A percentile compares a stretch with the other conserved stretches of the same genome.
Evolutionary conservation across 1,284 basidiomycete species (phyloP).

Genomic region (Phylloboletellus chloephorus): DNA sequence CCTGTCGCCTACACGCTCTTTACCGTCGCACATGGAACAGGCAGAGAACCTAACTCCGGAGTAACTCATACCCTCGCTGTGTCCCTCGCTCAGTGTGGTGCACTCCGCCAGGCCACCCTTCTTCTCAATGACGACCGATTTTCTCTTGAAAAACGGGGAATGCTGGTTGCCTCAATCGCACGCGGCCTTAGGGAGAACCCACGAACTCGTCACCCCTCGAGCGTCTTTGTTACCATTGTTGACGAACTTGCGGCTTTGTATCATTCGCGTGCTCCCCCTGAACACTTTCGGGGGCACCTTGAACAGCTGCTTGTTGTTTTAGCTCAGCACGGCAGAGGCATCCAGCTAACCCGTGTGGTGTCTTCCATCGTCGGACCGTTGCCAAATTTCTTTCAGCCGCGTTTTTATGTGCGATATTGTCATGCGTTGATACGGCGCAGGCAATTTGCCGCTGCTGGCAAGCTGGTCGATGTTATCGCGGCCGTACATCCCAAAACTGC

Average conservation of each 20-base stretch:
- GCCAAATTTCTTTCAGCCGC: conserved; percentile 20
- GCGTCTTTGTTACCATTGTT: conserved; percentile 12
- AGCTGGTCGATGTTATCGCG: conserved; percentile 13
- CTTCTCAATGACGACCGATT: conserved; percentile 15
- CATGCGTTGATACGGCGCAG: conserved; percentile 15
- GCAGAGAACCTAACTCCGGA: conserved; percentile 1
- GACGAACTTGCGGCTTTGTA: conserved; percentile 24
- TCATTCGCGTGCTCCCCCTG: conserved; percentile 18
- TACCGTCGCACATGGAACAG: conserved; percentile 2
- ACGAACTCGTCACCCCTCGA: conserved; percentile 7
- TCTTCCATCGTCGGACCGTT: conserved; percentile 16
- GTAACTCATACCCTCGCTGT: conserved; percentile 14
- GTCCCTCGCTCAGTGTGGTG: conserved; percentile 18
- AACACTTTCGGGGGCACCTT: conserved; percentile 27
- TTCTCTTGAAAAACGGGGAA: conserved; percentile 17
- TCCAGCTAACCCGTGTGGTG: conserved; percentile 17
- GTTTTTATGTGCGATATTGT: conserved; percentile 25
- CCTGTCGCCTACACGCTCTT: conserved; percentile 22
- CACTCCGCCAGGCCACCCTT: conserved; percentile 11
- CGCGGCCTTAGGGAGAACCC: conserved; percentile 17
- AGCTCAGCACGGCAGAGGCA: conserved; percentile 19
- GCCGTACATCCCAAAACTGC: conserved; percentile 10
- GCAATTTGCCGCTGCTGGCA: conserved; percentile 17
- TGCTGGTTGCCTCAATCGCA: conserved; percentile 23
- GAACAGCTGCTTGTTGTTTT: conserved; percentile 24